A percentile compares a stretch with the other conserved stretches of the same genome.
Evolutionary conservation across 225 moss, liverwort and hornwort genomes (phyloP).

Genomic region (Bryum argenteum): DNA sequence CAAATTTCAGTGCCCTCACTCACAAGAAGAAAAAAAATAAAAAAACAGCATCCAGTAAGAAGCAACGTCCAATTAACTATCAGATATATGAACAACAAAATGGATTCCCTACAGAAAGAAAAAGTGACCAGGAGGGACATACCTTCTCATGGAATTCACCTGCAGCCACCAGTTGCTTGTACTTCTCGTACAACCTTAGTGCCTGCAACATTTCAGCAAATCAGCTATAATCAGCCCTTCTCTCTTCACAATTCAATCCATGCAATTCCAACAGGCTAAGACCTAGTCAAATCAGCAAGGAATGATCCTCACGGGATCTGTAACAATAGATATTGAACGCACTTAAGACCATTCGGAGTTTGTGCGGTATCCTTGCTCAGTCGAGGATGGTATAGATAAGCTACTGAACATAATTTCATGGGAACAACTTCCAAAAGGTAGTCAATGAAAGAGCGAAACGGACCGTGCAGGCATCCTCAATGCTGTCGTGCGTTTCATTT

Average conservation of each 20-base stretch:
- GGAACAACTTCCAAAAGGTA: conserved; percentile 13
- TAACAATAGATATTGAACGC: not conserved
- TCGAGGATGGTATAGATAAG: conserved; percentile 1
- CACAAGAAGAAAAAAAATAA: not conserved
- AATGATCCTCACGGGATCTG: conserved; percentile 12
- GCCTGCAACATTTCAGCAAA: conserved; percentile 42
- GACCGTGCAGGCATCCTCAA: conserved; percentile 80
- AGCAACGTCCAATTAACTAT: not conserved
- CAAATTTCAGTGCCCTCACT: not conserved
- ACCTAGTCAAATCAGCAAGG: not conserved
- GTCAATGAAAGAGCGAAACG: conserved; percentile 12
- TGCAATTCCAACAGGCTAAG: not conserved
- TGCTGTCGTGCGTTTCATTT: conserved; percentile 72
- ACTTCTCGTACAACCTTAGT: conserved; percentile 67
- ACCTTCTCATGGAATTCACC: conserved; percentile 74
- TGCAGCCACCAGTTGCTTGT: conserved; percentile 66
- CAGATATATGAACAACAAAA: not conserved
- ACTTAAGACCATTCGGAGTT: too few relatives aligned
- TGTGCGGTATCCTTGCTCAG: not conserved
- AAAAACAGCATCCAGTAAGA: too few relatives aligned
- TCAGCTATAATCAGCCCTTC: conserved; percentile 15
- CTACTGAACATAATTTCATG: conserved; percentile 6
- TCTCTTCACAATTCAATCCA: conserved; percentile 1
- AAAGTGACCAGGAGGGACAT: conserved; percentile 15
- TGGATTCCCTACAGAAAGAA: not conserved